Base-by-base conservation (phyloP, 2,329 filamentous ascomycete genomes). In the Lizonia empirigonia region DNA sequence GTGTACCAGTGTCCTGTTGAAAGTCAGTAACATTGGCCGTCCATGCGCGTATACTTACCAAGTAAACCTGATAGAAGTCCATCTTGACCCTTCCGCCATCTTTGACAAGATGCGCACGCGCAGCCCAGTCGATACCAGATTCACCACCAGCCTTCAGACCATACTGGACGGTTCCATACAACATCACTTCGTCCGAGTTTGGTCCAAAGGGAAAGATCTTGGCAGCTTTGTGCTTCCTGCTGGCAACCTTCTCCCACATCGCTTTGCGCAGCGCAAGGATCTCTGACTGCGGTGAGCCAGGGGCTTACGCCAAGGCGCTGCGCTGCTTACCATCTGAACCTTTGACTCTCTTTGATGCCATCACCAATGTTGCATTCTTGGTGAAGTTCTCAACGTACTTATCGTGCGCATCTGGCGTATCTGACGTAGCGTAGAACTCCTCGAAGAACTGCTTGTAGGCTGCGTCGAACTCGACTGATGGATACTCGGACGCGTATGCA, bases 51-150 rank as follows among this genome's bases (percentile, higher is more conserved):
- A 26, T 10, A 72, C 78, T 71, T 54, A 81, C 80, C 58, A 82
- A 53, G 61, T 82, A 83, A 5, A 83, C 79, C 63, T 82, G 80
- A 64, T 83, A 83, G 55, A 77, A 80, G 23, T 74, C 69, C 73
- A 82, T 75, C 68, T 76, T 82, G 64, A 84, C 79, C 57, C 76
- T 77, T 4, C 79, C 82, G 36, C 80, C 77, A 35, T 74, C 73
- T 5, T 80, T 78, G 22, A 76, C 69, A 35, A 87, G 76, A 44
- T 80, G 74, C 4, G 80, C 82, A 54, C 80, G 72, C 42, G 76
- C 82, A 15, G 80, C 79, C 82, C 82, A 85, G 9, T 83, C 80
- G 4, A 82, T 65, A 2, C 63, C 63, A 3, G 70, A 69, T 41
- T 74, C 70, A 22, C 73, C 74, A 13, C 80, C 82, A 60, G 79